Base-by-base conservation (phyloP, 2,329 filamentous ascomycete species). In the Phoma sp. region DNA sequence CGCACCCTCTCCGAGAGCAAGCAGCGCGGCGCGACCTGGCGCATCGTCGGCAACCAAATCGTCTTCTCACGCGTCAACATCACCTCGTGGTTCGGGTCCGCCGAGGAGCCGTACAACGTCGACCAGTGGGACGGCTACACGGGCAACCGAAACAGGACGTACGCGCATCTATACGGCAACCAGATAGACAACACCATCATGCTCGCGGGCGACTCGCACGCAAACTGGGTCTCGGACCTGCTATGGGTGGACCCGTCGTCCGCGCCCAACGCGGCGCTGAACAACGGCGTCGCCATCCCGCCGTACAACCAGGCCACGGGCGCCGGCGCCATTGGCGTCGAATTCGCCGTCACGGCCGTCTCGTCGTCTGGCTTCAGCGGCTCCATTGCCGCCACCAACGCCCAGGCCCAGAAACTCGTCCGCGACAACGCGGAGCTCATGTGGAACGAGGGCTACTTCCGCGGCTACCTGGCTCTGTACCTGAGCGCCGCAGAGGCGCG, bases 161-260 rank as follows among this genome's bases (percentile, higher is more conserved):
- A 89, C 13, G 75, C 85, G 60, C 83, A 85, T 53, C 74, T 91
- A 7, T 87, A 86, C 60, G 77, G 84, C 33, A 83, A 89, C 68
- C 77, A 84, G 13, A 90, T 91, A 58, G 77, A 77, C 51, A 90
- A 91, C 75, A 90, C 86, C 64, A 82, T 90, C 60, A 83, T 91
- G 62, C 81, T 91, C 11, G 80, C 87, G 0, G 88, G 88, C 9
- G 88, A 91, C 68, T 83, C 79, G 29, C 88, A 91, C 64, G 80
- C 81, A 33, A 84, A 83, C 57, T 89, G 87, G 74, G 67, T 69
- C 1, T 65, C 58, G 4, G 65, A 78, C 41, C 68, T 79, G 23
- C 71, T 75, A 27, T 79, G 77, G 77, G 44, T 58, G 4, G 75
- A 72, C 41, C 53, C 47, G 0, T 47, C 47, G 29, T 56, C 53